phyloP scores from a whole-genome alignment of 2,329 filamentous ascomycete species.

The Epichloe amarillans region DNA sequence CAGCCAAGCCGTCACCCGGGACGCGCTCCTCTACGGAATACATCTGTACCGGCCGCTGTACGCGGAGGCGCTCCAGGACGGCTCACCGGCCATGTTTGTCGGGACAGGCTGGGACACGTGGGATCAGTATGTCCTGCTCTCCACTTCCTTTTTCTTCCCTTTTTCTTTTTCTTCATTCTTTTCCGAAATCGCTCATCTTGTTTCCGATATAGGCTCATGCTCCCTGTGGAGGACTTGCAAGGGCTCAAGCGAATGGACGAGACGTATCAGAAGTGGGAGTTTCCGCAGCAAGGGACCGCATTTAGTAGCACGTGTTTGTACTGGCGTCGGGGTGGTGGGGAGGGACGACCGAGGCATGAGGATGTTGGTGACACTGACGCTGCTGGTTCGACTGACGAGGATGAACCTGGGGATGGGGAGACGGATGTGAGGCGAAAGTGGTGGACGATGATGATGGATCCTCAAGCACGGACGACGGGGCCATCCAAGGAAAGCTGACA shows the following conservation, averaged over 20 bases:
- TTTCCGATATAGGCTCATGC: neutral
- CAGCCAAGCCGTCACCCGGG: conserved; percentile 32
- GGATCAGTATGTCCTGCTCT: conserved; percentile 29
- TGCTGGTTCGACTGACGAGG: neutral
- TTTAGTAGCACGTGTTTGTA: conserved; percentile 13
- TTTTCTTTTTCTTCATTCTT: fast-evolving
- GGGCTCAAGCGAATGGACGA: conserved; percentile 8
- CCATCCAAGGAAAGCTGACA: neutral
- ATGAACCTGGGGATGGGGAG: neutral
- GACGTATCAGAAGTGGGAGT: conserved; percentile 6
- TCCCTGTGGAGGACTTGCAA: neutral
- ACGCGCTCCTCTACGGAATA: conserved; percentile 46
- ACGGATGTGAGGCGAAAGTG: neutral
- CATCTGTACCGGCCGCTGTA: conserved; percentile 46
- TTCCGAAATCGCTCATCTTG: neutral
- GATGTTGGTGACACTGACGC: neutral
- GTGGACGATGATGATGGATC: neutral
- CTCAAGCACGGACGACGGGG: neutral
- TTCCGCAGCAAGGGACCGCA: conserved; percentile 9
- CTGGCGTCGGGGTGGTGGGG: conserved; percentile 4
- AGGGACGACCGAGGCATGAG: neutral
- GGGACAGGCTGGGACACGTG: conserved; percentile 41
- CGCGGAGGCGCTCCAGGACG: conserved; percentile 30
- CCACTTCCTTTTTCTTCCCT: neutral
- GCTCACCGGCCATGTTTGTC: conserved; percentile 40